phyloP scores from a whole-genome alignment of 2,329 filamentous ascomycete species.

The Pseudogymnoascus destructans region DNA sequence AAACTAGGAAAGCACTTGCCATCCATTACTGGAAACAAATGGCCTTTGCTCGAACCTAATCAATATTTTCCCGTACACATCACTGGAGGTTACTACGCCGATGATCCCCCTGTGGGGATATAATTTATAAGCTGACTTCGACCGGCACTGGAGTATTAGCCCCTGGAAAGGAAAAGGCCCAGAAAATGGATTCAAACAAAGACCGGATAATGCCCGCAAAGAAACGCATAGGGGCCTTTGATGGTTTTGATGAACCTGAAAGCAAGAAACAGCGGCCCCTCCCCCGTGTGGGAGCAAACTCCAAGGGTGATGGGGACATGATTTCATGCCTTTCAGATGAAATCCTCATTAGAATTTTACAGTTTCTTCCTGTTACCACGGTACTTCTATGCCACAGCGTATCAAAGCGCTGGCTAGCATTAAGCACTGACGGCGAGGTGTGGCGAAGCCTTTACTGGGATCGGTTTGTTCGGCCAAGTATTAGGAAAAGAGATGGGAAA shows the following conservation, averaged over 20 bases:
- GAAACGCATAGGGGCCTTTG: background rate
- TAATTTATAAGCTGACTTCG: background rate
- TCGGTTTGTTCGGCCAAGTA: slow-evolving; percentile 61
- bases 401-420: slow-evolving; percentile 60
- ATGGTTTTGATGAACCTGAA: background rate
- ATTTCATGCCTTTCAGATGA: slow-evolving; percentile 74
- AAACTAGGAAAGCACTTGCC: background rate
- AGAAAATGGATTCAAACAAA: background rate
- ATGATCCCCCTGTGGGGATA: background rate
- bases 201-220: background rate
- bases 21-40: background rate
- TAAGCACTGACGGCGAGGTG: slow-evolving; percentile 71
- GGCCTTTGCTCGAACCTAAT: background rate
- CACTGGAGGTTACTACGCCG: background rate
- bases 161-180: background rate
- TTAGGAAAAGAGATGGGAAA: background rate
- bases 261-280: background rate
- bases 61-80: background rate
- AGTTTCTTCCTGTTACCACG: slow-evolving; percentile 55
- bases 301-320: slow-evolving; percentile 34
- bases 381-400: slow-evolving; percentile 51
- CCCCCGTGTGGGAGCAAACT: background rate
- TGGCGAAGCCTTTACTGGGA: slow-evolving; percentile 87
- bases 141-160: background rate
- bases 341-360: slow-evolving; percentile 70